phyloP scores from a whole-genome alignment of 345 rosid species.

The Aquilaria malaccensis region DNA sequence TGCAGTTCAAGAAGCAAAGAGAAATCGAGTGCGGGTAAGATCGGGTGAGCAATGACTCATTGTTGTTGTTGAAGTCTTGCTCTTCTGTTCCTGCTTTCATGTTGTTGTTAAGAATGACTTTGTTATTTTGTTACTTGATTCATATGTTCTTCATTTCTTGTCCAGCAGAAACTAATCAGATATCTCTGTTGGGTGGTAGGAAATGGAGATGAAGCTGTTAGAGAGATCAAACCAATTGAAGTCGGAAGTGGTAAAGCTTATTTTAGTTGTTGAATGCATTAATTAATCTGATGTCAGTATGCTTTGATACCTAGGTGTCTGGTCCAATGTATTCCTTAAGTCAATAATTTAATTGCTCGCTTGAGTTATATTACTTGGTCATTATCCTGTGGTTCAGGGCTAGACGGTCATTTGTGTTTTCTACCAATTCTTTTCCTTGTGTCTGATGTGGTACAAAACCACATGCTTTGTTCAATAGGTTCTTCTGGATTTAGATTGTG shows the following conservation, averaged over 20 bases:
- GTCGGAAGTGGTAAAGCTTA: slow-evolving; percentile 64
- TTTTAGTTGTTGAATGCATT: too few species aligned
- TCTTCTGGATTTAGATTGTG: too few species aligned
- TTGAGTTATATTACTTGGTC: too few species aligned
- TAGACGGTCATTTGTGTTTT: too few species aligned
- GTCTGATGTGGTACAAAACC: too few species aligned
- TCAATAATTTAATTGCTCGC: too few species aligned
- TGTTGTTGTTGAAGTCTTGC: neutral
- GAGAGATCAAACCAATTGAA: slow-evolving; percentile 56
- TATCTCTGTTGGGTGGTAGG: slow-evolving; percentile 35
- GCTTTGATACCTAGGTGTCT: too few species aligned
- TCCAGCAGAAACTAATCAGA: neutral
- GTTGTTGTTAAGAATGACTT: slow-evolving; percentile 15
- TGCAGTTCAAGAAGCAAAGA: slow-evolving; percentile 86
- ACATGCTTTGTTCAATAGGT: too few species aligned
- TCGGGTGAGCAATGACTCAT: slow-evolving; percentile 12
- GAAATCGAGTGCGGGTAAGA: slow-evolving; percentile 76
- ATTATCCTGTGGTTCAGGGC: too few species aligned
- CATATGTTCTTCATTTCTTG: slow-evolving; percentile 13
- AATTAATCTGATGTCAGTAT: too few species aligned
- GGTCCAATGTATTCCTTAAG: too few species aligned
- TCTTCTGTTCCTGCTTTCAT: slow-evolving; percentile 3
- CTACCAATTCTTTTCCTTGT: too few species aligned
- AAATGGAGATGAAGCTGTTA: slow-evolving; percentile 76
- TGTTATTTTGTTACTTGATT: neutral